Evolutionary conservation across 345 rosid species (phyloP).

Genomic region (Boechera divaricarpa): DNA sequence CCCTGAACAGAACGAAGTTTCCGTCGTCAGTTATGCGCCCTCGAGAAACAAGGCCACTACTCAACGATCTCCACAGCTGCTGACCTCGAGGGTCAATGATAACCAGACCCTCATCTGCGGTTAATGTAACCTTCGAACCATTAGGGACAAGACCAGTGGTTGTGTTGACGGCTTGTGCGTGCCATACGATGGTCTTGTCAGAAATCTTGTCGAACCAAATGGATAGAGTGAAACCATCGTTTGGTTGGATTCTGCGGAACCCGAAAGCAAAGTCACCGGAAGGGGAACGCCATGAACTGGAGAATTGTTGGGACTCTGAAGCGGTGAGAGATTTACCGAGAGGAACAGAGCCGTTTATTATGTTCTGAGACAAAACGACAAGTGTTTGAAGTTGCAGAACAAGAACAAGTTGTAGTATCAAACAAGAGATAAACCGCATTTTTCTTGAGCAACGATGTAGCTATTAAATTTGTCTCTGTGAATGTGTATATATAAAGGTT

Average conservation of each 20-base stretch:
- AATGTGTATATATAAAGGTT: not conserved
- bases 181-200: slow-evolving; percentile 39
- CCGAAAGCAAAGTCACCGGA: slow-evolving; percentile 47
- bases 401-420: slow-evolving; percentile 7
- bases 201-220: slow-evolving; percentile 48
- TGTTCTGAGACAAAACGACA: slow-evolving; percentile 17
- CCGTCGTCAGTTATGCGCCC: slow-evolving; percentile 62
- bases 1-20: slow-evolving; percentile 50
- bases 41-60: slow-evolving; percentile 38
- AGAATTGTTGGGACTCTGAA: slow-evolving; percentile 8
- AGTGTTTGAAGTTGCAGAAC: slow-evolving; percentile 5
- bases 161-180: slow-evolving; percentile 17
- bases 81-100: slow-evolving; percentile 46
- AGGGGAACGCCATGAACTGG: slow-evolving; percentile 36
- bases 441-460: not conserved
- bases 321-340: slow-evolving; percentile 30
- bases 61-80: slow-evolving; percentile 43
- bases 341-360: slow-evolving; percentile 29
- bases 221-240: slow-evolving; percentile 37
- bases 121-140: slow-evolving; percentile 54
- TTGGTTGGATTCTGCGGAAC: slow-evolving; percentile 12
- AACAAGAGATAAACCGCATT: slow-evolving; percentile 1
- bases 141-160: slow-evolving; percentile 26
- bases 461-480: not conserved
- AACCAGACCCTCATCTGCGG: slow-evolving; percentile 44